These are phyloP conservation scores for Rhodocollybia butyracea DNA, from an alignment of 768 basidiomycete species.

Conservation along the genomic window DNA sequence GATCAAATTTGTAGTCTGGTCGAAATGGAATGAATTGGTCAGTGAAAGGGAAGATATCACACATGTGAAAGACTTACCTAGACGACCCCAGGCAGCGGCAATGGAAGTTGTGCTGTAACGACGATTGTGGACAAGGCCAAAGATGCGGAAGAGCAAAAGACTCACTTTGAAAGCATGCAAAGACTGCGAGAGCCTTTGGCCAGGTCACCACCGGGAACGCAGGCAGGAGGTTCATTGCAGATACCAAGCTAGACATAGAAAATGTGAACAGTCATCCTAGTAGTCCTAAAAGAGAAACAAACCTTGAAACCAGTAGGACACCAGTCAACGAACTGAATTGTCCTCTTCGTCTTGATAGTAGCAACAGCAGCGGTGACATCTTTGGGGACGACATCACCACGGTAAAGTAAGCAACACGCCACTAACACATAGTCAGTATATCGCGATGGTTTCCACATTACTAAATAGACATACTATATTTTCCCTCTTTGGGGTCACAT, in stretches of 20 bases:
- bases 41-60: not conserved
- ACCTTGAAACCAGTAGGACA: conserved; percentile 96
- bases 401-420: conserved; percentile 91
- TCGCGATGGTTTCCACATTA: not conserved
- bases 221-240: conserved; percentile 93
- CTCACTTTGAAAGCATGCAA: conserved; percentile 94
- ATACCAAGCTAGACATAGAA: conserved; percentile 68
- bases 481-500: conserved; percentile 96
- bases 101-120: conserved; percentile 79
- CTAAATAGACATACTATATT: conserved; percentile 76
- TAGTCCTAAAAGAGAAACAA: conserved; percentile 8
- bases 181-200: conserved; percentile 92
- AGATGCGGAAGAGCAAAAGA: not conserved
- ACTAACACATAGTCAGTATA: conserved; percentile 39
- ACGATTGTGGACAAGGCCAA: not conserved
- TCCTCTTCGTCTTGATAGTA: conserved; percentile 94
- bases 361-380: conserved; percentile 92
- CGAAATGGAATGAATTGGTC: conserved; percentile 8
- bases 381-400: conserved; percentile 96
- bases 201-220: conserved; percentile 91
- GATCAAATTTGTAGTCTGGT: conserved; percentile 97
- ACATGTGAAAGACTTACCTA: conserved; percentile 39
- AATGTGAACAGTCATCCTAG: not conserved
- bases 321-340: conserved; percentile 99
- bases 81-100: conserved; percentile 90